Conservation (phyloP, 805 yeast genomes). For the Zygosaccharomyces gambellarensis region DNA sequence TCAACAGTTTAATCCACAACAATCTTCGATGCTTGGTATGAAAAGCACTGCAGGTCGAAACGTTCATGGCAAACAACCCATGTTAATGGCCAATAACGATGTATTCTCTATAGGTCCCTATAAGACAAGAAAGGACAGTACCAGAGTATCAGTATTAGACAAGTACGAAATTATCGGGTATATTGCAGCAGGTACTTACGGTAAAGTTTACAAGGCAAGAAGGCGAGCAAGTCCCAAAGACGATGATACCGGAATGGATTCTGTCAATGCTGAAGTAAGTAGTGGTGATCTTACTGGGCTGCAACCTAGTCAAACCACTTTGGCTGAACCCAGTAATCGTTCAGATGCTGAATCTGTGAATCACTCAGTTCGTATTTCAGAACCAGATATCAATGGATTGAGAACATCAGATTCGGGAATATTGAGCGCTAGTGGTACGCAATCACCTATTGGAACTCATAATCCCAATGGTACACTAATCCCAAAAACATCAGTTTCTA, state of each 20-base stretch:
- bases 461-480: not conserved
- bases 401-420: conserved; percentile 6
- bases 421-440: not conserved
- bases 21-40: conserved; percentile 3
- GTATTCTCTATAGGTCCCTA: conserved; percentile 57
- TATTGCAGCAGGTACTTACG: conserved; percentile 98
- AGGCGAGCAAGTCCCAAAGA: conserved; percentile 26
- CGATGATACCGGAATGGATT: not conserved
- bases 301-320: not conserved
- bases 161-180: conserved; percentile 88
- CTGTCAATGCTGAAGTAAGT: conserved; percentile 1
- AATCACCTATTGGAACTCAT: conserved; percentile 1
- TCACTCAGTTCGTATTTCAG: conserved; percentile 1
- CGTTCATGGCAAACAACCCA: conserved; percentile 38
- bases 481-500: not conserved
- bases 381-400: not conserved
- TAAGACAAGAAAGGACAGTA: conserved; percentile 56
- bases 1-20: conserved; percentile 11
- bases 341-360: not conserved
- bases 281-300: not conserved
- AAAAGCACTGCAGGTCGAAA: conserved; percentile 11
- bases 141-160: conserved; percentile 69
- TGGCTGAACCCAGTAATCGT: not conserved
- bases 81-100: conserved; percentile 50
- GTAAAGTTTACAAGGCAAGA: conserved; percentile 90